A percentile compares a stretch with the other conserved stretches of the same genome.
phyloP scores from a whole-genome alignment of 176 grass and related monocot genomes.

The Phoenix roebelenii region DNA sequence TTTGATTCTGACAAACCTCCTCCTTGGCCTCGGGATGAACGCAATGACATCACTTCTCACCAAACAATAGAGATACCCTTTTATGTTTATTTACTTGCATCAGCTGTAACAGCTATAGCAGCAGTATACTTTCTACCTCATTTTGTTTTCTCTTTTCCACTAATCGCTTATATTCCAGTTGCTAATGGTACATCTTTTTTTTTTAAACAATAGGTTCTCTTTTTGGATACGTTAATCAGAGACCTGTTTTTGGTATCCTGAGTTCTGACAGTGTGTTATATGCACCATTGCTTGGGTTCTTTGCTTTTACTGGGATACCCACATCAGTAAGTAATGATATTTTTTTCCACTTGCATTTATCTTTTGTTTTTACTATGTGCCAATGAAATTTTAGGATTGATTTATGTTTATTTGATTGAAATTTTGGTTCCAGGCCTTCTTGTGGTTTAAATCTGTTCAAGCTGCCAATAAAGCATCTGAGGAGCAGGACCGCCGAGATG shows the following conservation, averaged over 20 bases:
- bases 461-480: slow-evolving; percentile 69
- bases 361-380: neutral
- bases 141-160: slow-evolving; percentile 13
- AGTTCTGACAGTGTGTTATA: slow-evolving; percentile 73
- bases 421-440: slow-evolving; percentile 34
- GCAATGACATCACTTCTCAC: slow-evolving; percentile 10
- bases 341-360: neutral
- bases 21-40: slow-evolving; percentile 58
- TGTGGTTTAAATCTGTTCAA: slow-evolving; percentile 90
- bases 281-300: slow-evolving; percentile 81
- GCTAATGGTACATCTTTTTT: slow-evolving; percentile 23
- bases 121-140: slow-evolving; percentile 34
- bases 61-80: slow-evolving; percentile 38
- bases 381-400: neutral
- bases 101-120: slow-evolving; percentile 69
- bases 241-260: slow-evolving; percentile 71
- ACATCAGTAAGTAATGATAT: slow-evolving; percentile 49
- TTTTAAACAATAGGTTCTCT: slow-evolving; percentile 57
- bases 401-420: slow-evolving; percentile 6
- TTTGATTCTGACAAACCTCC: slow-evolving; percentile 57
- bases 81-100: slow-evolving; percentile 77
- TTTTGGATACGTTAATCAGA: slow-evolving; percentile 76
- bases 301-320: slow-evolving; percentile 76
- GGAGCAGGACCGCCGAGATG: slow-evolving; percentile 72
- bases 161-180: neutral